Percentiles rank a stretch among this genome's conserved stretches.
Conservation (phyloP, 2,329 filamentous ascomycete species). For the Fusarium anguioides region DNA sequence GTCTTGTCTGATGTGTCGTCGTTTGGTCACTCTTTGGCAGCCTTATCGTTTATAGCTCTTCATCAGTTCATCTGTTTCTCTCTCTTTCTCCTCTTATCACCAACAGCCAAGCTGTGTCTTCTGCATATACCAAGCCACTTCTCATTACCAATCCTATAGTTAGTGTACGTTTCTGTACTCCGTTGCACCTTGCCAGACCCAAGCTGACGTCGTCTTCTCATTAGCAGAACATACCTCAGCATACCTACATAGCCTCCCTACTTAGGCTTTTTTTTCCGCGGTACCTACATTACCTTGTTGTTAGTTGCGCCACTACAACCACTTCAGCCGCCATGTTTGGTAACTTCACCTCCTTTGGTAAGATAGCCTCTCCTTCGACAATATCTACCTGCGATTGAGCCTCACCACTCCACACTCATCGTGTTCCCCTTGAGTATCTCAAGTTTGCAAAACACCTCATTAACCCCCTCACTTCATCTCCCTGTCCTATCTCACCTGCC, state of each 20-base stretch:
- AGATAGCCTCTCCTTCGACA: conserved; percentile 40
- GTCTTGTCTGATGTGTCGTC: not conserved
- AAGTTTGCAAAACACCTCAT: conserved; percentile 35
- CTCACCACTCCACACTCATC: not conserved
- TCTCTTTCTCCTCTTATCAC: conserved; percentile 7
- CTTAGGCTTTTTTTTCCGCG: conserved; percentile 14
- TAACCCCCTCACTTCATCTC: conserved; percentile 31
- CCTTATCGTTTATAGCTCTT: conserved; percentile 10
- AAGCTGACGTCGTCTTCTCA: conserved; percentile 29
- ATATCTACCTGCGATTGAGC: not conserved
- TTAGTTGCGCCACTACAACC: conserved; percentile 35
- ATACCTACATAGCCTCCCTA: not conserved
- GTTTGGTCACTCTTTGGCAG: not conserved
- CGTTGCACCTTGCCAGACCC: conserved; percentile 18
- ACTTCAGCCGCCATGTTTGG: conserved; percentile 56
- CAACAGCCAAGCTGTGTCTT: conserved; percentile 6
- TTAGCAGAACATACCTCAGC: conserved; percentile 1
- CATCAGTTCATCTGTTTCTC: not conserved
- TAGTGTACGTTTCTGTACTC: conserved; percentile 25
- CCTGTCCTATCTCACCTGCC: conserved; percentile 10
- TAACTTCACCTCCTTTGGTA: conserved; percentile 55
- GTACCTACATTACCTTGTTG: conserved; percentile 30
- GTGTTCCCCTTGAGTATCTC: conserved; percentile 2
- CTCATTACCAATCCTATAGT: not conserved
- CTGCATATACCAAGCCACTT: not conserved